Percentiles rank a stretch among this genome's conserved stretches.
Conservation (phyloP, 257 asterid genomes). For the Leptodermis oblonga region DNA sequence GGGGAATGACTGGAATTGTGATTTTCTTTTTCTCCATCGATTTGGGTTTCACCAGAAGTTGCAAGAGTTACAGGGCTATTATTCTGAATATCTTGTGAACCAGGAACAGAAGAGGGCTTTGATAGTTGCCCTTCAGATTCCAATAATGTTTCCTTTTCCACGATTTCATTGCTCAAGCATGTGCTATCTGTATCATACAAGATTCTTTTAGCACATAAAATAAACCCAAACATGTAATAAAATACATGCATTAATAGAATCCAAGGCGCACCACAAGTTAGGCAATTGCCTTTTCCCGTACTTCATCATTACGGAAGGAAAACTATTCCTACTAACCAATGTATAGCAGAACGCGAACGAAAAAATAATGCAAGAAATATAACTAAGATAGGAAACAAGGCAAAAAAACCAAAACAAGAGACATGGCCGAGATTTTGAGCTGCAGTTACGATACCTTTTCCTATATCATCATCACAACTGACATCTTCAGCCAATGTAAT, state of each 20-base stretch:
- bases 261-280: background rate
- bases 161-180: conserved; percentile 37
- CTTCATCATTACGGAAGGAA: background rate
- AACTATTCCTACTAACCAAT: no score
- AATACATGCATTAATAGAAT: background rate
- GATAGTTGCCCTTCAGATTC: conserved; percentile 58
- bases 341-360: no score
- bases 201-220: background rate
- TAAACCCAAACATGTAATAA: background rate
- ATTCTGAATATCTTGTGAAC: conserved; percentile 46
- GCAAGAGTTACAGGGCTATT: conserved; percentile 41
- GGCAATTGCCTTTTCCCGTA: background rate
- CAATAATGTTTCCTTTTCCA: conserved; percentile 43
- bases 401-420: background rate
- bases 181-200: conserved; percentile 35
- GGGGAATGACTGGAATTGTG: conserved; percentile 39
- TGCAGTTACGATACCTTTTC: conserved; percentile 44
- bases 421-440: background rate
- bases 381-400: background rate
- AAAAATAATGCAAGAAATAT: no score
- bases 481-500: conserved; percentile 43
- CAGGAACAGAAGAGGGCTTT: conserved; percentile 32
- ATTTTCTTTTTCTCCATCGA: conserved; percentile 43
- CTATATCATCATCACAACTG: conserved; percentile 54
- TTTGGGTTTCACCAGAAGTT: conserved; percentile 42